These are phyloP conservation scores for Asterophora lycoperdoides DNA, from an alignment of 768 basidiomycete genomes.

Conservation along the genomic window DNA sequence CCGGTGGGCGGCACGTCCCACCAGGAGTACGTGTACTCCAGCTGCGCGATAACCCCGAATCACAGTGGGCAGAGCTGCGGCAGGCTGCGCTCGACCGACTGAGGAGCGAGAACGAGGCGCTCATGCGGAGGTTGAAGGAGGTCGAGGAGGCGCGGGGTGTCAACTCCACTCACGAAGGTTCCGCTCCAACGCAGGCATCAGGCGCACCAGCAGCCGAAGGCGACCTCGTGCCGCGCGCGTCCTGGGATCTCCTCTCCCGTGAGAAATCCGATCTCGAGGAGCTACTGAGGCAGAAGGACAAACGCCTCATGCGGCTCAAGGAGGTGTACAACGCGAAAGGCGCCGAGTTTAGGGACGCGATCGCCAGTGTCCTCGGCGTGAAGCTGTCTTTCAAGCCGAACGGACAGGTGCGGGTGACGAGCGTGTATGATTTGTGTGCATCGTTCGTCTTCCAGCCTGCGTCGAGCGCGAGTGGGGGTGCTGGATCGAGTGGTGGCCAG, in stretches of 20 bases:
- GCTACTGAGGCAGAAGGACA: slow-evolving; percentile 72
- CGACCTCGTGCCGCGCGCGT: slow-evolving; percentile 69
- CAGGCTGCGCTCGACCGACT: slow-evolving; percentile 72
- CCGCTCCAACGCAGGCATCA: too few species aligned
- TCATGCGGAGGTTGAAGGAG: slow-evolving; percentile 62
- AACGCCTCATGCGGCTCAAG: slow-evolving; percentile 71
- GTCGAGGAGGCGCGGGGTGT: slow-evolving; percentile 42
- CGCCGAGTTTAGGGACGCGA: slow-evolving; percentile 87
- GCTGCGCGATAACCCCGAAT: slow-evolving; percentile 47
- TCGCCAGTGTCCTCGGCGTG: slow-evolving; percentile 85
- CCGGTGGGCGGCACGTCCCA: slow-evolving; percentile 56
- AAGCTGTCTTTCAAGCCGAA: slow-evolving; percentile 90
- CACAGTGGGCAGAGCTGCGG: slow-evolving; percentile 73
- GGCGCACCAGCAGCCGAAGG: too few species aligned
- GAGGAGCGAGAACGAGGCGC: slow-evolving; percentile 77
- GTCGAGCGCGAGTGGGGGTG: not conserved
- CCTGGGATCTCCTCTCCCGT: slow-evolving; percentile 66
- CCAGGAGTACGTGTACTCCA: slow-evolving; percentile 12
- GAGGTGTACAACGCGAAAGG: slow-evolving; percentile 84
- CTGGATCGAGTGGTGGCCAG: slow-evolving; percentile 21
- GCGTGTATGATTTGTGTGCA: slow-evolving; percentile 83
- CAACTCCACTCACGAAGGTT: too few species aligned
- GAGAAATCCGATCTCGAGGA: slow-evolving; percentile 69
- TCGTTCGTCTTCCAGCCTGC: slow-evolving; percentile 82
- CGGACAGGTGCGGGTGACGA: slow-evolving; percentile 85